Percentiles rank a stretch among this genome's conserved stretches.
These are phyloP conservation scores for Chlamydomonas incerta DNA, from an alignment of 139 green algal species.

Conservation along the genomic window DNA sequence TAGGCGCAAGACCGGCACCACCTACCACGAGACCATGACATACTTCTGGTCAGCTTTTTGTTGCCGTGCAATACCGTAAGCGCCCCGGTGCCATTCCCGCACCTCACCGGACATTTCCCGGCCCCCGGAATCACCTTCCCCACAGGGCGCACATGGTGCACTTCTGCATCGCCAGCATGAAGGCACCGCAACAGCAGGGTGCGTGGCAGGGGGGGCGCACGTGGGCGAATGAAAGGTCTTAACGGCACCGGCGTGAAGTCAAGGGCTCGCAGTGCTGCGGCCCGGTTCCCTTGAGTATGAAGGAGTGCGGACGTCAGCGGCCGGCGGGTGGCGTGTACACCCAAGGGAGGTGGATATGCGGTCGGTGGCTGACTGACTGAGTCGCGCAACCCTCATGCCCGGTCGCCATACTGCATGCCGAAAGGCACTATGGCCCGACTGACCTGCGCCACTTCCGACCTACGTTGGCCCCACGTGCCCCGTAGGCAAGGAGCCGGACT, in stretches of 20 bases:
- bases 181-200: background rate
- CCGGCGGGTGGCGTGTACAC: too few relatives aligned
- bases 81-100: too few relatives aligned
- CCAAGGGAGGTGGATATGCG: too few relatives aligned
- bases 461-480: background rate
- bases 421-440: too few relatives aligned
- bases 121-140: too few relatives aligned
- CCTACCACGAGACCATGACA: slow-evolving; percentile 57
- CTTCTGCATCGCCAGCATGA: slow-evolving; percentile 38
- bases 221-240: too few relatives aligned
- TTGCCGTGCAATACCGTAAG: too few relatives aligned
- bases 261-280: too few relatives aligned
- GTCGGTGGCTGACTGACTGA: background rate
- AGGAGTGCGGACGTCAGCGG: too few relatives aligned
- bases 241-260: too few relatives aligned
- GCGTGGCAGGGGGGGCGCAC: background rate
- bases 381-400: slow-evolving; percentile 2
- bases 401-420: background rate
- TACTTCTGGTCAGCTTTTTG: slow-evolving; percentile 57
- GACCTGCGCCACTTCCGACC: background rate
- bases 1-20: slow-evolving; percentile 28
- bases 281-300: too few relatives aligned
- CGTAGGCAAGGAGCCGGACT: background rate
- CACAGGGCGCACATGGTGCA: slow-evolving; percentile 50
- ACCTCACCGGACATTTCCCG: too few relatives aligned